Base-by-base conservation (phyloP, 305 asterid genomes). In the Rubia balearica region DNA sequence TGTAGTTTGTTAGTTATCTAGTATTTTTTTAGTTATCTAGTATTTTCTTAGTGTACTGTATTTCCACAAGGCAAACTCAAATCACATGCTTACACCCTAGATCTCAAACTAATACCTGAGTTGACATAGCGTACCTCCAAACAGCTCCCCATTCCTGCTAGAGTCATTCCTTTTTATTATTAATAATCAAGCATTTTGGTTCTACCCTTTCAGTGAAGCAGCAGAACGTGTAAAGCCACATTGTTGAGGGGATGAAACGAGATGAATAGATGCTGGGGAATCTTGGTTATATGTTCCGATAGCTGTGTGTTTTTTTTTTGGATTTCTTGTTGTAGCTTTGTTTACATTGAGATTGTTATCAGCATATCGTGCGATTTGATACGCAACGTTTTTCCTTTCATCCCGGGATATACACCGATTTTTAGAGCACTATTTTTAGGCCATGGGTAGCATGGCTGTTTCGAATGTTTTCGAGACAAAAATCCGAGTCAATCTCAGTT, bases 381-480 rank as follows among this genome's bases (percentile, higher is more conserved):
- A 74, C 73, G 61, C 75, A 21, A 67, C 73, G 48, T 64, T 74
- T 70, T 67, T 71, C 24, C 16, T 62, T 62, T 19, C 68, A 38
- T 70, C 68, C 59, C 62, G 40, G 67, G 61, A 30, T 75, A 70
- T 73, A 61, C 72, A 67, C 71, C 65, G 59, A 70, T 49, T 76
- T 74, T 61, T 69, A 77, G 67, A 82, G 77, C 76, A 79, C 76
- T 77, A 63, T 75, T 77, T 55, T 55, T 75, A 86, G 89, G 81
- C 76, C 64, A 73, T 82, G 77, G 91, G 90, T 85, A 87, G 91
- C 81, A 83, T 76, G 87, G 75, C 76, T 82, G 21, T 49, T 49
- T 49, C n/a, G 8, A 16, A 49, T 49, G 56, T 53, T 48, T 87
- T 83, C 75, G 65, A 71, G 78, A 82, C 61, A 74, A 82, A 13